These are phyloP conservation scores for Fagopyrum tataricum DNA, from an alignment of 148 eudicot species.

Conservation along the genomic window DNA sequence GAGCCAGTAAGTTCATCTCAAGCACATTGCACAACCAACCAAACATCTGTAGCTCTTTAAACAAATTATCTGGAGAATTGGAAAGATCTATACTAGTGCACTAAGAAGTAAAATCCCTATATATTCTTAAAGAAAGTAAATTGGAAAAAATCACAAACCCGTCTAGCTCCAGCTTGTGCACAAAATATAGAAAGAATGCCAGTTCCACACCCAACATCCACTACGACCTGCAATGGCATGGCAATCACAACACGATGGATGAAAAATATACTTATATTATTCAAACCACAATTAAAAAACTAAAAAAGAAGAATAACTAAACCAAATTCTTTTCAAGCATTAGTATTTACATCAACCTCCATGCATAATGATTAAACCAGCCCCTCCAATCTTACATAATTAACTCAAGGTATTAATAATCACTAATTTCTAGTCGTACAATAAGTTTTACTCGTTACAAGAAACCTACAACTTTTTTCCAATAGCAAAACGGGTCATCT, in stretches of 20 bases:
- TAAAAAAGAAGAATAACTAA: neutral
- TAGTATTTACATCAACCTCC: neutral
- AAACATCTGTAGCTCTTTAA: neutral
- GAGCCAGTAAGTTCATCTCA: neutral
- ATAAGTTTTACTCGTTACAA: neutral
- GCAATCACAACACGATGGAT: slow-evolving; percentile 11
- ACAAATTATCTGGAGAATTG: neutral
- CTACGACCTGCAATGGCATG: slow-evolving; percentile 60
- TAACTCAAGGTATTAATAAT: neutral
- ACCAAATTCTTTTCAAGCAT: neutral
- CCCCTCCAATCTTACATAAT: neutral
- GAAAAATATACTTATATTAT: neutral
- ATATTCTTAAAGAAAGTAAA: slow-evolving; percentile 3
- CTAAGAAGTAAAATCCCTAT: neutral
- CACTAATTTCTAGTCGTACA: neutral
- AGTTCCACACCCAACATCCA: slow-evolving; percentile 98
- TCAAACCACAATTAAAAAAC: neutral
- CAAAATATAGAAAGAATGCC: slow-evolving; percentile 97
- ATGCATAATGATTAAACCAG: neutral
- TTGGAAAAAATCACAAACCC: slow-evolving; percentile 32
- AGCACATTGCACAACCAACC: neutral
- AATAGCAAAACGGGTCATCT: neutral
- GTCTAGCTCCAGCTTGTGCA: slow-evolving; percentile 96
- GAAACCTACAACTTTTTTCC: neutral
- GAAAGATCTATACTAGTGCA: neutral